Evolutionary conservation across 306 rosid species (phyloP), one percentile per base, ranked within the genome.

Genomic region (Corylus heterophylla): DNA sequence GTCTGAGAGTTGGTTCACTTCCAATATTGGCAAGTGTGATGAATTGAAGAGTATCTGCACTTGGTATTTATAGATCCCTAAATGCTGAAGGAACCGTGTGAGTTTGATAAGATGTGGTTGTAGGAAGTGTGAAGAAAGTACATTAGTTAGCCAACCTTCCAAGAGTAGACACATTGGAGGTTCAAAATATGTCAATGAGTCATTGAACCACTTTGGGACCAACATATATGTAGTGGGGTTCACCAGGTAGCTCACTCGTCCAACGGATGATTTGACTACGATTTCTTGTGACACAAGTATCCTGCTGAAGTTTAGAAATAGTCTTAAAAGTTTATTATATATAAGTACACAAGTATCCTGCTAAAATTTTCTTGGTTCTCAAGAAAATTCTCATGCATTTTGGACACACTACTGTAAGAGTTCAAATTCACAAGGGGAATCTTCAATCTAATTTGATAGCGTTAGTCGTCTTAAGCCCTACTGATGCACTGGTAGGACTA

Each of bases 61-160:
- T 16, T 22, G 73, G 11, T 31, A 49, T 12, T 71, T 71, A 37
- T 47, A 49, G 12, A 69, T 12, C 10, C 18, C 59, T 3, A 45
- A 58, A 71, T 12, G 22, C 48, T 61, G 52, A 31, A 31, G 35
- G 2, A 31, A 10, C 55, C 25, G 5, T 70, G 25, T 78, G 76
- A n/a, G 82, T 71, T 78, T 29, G 82, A 58, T 58, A 12, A 58
- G 71, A 47, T 71, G 71, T 71, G 20, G 82, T 71, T 78, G 76
- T 3, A 12, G 61, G 61, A 58, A 29, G 29, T 27, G 8, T 51
- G 27, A 52, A 48, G 55, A 72, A 70, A 48, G 22, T 42, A 42
- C 45, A 58, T 4, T 3, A 18, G 63, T 18, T 78, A 71, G 82
- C 71, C 71, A 58, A 58, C 76, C 82, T 51, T 8, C 62, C 37